Conservation (phyloP, 73 alveolate genomes). For the Paramecium pentaurelia region DNA sequence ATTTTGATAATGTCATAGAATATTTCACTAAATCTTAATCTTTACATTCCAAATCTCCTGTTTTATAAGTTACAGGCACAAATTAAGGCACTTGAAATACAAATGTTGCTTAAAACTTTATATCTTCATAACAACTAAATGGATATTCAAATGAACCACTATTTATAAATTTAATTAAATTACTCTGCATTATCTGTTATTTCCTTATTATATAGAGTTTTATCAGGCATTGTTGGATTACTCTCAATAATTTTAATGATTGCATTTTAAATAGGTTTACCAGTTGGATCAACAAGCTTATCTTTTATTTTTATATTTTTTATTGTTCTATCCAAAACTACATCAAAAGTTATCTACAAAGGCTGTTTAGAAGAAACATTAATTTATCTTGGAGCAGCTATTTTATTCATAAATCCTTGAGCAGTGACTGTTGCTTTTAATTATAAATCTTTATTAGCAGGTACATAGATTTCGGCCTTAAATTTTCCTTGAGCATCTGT, state of each 20-base stretch:
- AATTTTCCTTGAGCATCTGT: slow-evolving; percentile 5
- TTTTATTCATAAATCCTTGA: background rate
- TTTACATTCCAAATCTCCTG: background rate
- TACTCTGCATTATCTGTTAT: slow-evolving; percentile 1
- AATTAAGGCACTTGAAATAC: background rate
- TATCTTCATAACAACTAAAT: background rate
- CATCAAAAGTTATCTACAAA: background rate
- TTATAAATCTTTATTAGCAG: background rate
- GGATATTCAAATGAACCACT: background rate
- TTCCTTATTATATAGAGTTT: background rate
- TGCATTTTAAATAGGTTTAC: background rate
- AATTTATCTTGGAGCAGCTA: background rate
- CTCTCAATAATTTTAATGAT: background rate
- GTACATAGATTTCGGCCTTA: background rate
- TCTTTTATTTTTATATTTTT: background rate
- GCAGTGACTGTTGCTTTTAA: background rate
- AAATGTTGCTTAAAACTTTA: background rate
- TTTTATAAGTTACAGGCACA: background rate
- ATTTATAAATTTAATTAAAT: background rate
- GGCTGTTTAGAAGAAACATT: background rate
- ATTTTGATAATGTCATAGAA: background rate
- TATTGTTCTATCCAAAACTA: background rate
- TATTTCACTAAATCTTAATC: background rate
- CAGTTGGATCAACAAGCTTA: background rate
- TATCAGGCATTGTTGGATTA: background rate